Evolutionary conservation across 148 eudicot genomes (phyloP), one percentile per base, ranked within the genome.

Genomic region (Chenopodium berlandieri): DNA sequence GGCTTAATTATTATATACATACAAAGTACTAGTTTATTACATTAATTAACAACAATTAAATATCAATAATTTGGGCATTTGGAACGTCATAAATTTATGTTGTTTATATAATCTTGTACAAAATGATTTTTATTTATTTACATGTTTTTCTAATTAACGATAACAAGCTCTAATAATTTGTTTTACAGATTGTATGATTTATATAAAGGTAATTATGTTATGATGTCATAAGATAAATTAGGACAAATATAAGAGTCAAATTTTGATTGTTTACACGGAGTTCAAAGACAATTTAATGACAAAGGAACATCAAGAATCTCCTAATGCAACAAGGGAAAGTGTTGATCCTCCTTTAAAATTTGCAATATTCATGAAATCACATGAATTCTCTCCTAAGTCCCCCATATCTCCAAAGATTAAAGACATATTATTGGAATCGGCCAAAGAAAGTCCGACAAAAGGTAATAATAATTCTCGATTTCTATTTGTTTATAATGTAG

Each of bases 201-300:
- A 10, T 17, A 27, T 17, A 22, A 7, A 31, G 34, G 1, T 27
- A 37, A 37, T 37, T 37, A 5, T 37, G 40, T 37, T 37, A 6
- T 6, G 0, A 37, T 4, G 40, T 0, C 40, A 37, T 37, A 37
- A 37, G 40, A 37, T 37, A 37, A 37, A 37, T 37, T 37, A 37
- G 4, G 40, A 37, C 7, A 5, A 37, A 37, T 37, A 37, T 37
- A 37, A 37, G 40, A 37, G 40, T 37, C 40, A 48, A 48, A 48
- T 66, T 70, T 6, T 7, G 6, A 25, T 50, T n/a, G 67, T 52
- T 76, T 40, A 76, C 22, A 83, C 64, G 81, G 66, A 78, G 20
- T 65, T 40, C 14, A 66, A 73, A 79, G 32, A 56, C 48, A 65
- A 1, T 62, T 16, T 63, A 56, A n/a, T 40, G 27, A 74, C 75